Percentiles rank a stretch among this genome's conserved stretches.
Conservation (phyloP, 2,329 filamentous ascomycete genomes). For the Monosporascus sp. region DNA sequence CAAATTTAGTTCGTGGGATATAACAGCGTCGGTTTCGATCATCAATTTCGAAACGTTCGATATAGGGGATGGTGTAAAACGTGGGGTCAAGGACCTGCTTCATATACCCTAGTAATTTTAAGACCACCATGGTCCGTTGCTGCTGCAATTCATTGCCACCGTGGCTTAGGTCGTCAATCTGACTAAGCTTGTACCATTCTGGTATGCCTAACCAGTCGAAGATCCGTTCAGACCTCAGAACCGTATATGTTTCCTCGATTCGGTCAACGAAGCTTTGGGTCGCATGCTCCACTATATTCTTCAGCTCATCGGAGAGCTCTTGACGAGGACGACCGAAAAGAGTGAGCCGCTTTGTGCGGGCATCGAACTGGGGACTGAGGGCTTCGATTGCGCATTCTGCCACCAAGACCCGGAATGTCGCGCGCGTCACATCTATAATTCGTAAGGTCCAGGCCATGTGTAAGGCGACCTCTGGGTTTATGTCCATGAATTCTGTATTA, state of each 20-base stretch:
- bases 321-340: constrained; percentile 43
- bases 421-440: constrained; percentile 35
- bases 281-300: constrained; percentile 54
- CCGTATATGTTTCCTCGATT: constrained; percentile 20
- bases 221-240: constrained; percentile 10
- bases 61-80: neutral
- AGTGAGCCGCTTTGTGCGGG: constrained; percentile 17
- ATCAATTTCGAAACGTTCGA: neutral
- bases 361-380: neutral
- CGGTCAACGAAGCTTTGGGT: constrained; percentile 46
- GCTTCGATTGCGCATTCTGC: constrained; percentile 47
- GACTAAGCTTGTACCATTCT: constrained; percentile 9
- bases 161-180: neutral
- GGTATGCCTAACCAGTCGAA: constrained; percentile 11
- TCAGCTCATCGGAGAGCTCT: constrained; percentile 46
- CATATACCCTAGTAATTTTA: constrained; percentile 5
- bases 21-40: constrained; percentile 16
- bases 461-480: constrained; percentile 56
- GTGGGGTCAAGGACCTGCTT: neutral
- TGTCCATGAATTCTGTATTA: constrained; percentile 56
- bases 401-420: constrained; percentile 55
- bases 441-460: constrained; percentile 47
- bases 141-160: neutral
- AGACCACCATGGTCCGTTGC: neutral
- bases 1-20: constrained; percentile 3